A percentile compares a stretch with the other conserved stretches of the same genome.
Evolutionary conservation across 805 yeast species (phyloP).

Genomic region (Schizosaccharomyces pombe): DNA sequence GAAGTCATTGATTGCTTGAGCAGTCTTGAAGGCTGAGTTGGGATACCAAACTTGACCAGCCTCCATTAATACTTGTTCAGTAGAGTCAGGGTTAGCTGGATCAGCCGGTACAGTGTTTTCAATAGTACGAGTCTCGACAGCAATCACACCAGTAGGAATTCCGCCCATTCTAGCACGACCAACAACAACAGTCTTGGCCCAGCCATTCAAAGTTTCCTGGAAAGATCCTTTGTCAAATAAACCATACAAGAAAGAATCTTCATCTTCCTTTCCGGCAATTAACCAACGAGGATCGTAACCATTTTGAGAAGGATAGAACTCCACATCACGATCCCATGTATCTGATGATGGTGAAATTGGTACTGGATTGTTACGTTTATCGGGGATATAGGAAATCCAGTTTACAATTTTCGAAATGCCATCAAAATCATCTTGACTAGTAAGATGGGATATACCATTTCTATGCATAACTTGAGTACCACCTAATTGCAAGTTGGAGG

Average conservation of each 20-base stretch:
- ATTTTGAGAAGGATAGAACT: constrained; percentile 50
- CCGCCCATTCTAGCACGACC: constrained; percentile 98
- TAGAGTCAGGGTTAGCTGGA: constrained; percentile 91
- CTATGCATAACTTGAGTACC: constrained; percentile 97
- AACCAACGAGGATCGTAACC: constrained; percentile 84
- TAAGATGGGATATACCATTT: constrained; percentile 93
- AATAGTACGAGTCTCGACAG: constrained; percentile 74
- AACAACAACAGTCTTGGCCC: constrained; percentile 97
- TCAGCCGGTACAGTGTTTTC: constrained; percentile 91
- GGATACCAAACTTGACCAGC: constrained; percentile 99
- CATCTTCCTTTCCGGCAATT: constrained; percentile 62
- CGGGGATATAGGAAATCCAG: constrained; percentile 91
- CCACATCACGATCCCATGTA: constrained; percentile 83
- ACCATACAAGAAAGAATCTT: constrained; percentile 61
- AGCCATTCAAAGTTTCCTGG: constrained; percentile 88
- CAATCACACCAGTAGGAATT: constrained; percentile 94
- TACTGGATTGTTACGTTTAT: constrained; percentile 67
- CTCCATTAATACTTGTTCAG: constrained; percentile 68
- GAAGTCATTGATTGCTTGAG: constrained; percentile 94
- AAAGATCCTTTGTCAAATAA: constrained; percentile 79
- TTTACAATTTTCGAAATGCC: constrained; percentile 87
- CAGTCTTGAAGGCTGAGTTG: constrained; percentile 94
- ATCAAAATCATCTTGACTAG: constrained; percentile 88
- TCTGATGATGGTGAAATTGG: constrained; percentile 64
- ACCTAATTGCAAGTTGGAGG: constrained; percentile 91